Evolutionary conservation across 202 grass and related monocot genomes (phyloP).

Genomic region (Saccharum hybrid): DNA sequence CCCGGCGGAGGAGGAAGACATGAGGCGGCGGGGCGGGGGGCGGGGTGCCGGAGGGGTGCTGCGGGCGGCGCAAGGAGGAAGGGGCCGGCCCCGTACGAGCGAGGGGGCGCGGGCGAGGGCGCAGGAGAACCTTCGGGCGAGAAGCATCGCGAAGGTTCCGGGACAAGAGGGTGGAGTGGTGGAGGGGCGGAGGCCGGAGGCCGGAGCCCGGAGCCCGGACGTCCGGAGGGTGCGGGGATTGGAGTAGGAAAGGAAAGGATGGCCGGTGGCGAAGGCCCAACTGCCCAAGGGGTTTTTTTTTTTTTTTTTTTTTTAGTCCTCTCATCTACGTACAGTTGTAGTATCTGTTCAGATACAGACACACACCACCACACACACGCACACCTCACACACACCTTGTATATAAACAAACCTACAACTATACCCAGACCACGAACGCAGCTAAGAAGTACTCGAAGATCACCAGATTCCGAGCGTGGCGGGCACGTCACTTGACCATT

Average conservation of each 20-base stretch:
- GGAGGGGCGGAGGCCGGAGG: neutral
- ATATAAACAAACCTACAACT: too few relatives aligned
- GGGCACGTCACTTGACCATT: too few relatives aligned
- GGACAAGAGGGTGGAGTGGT: neutral
- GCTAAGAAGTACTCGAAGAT: too few relatives aligned
- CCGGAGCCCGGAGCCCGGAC: neutral
- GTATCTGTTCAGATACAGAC: too few relatives aligned
- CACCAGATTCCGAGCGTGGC: too few relatives aligned
- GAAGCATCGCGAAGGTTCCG: constrained; percentile 60
- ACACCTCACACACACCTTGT: too few relatives aligned
- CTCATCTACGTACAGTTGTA: too few relatives aligned
- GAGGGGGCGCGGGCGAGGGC: constrained; percentile 39
- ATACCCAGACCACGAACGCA: too few relatives aligned
- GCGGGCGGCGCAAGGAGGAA: constrained; percentile 34
- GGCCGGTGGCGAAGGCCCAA: neutral
- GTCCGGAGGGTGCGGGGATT: neutral
- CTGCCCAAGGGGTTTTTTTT: too few relatives aligned
- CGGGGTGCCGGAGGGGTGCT: constrained; percentile 14
- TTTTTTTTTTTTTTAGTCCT: too few relatives aligned
- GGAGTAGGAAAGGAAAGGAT: neutral
- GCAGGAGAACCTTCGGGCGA: constrained; percentile 56
- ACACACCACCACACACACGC: too few relatives aligned
- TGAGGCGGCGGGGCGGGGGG: constrained; percentile 46
- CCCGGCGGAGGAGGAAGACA: constrained; percentile 54
- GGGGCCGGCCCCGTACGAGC: constrained; percentile 37